Percentiles rank a stretch among this genome's conserved stretches.
Evolutionary conservation across 2,329 filamentous ascomycete species (phyloP).

Genomic region (Ceratocystis albifundus): DNA sequence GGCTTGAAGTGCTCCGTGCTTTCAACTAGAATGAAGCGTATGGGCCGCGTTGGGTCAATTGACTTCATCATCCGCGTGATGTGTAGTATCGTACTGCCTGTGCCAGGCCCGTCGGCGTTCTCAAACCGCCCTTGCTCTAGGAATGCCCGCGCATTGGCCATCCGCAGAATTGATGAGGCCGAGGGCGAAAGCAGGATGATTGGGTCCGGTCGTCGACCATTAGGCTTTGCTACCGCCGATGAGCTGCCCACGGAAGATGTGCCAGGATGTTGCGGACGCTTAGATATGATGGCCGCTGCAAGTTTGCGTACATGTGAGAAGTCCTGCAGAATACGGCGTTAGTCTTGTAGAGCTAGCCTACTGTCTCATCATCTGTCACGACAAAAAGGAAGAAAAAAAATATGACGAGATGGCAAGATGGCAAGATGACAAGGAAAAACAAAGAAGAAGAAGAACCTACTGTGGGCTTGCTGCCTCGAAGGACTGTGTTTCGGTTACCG

Average conservation of each 20-base stretch:
- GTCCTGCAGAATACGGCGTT: conserved; percentile 47
- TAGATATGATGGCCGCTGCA: conserved; percentile 62
- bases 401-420: background rate
- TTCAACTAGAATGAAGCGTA: conserved; percentile 93
- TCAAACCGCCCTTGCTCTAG: conserved; percentile 74
- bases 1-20: conserved; percentile 90
- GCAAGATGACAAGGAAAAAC: too few relatives aligned
- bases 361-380: background rate
- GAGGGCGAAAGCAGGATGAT: conserved; percentile 97
- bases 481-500: conserved; percentile 80
- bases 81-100: conserved; percentile 69
- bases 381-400: background rate
- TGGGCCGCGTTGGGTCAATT: conserved; percentile 57
- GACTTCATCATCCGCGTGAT: conserved; percentile 64
- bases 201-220: conserved; percentile 52
- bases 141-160: conserved; percentile 93
- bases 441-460: conserved; percentile 45
- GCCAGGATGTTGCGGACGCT: conserved; percentile 38
- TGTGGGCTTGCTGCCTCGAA: conserved; percentile 78
- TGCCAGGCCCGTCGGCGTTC: conserved; percentile 58
- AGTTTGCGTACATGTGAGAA: conserved; percentile 88
- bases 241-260: conserved; percentile 28
- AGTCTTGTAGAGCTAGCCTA: background rate
- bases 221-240: conserved; percentile 37
- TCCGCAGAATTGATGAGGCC: conserved; percentile 83